phyloP scores from a whole-genome alignment of 2,329 filamentous ascomycete species.

The Tolypocladium ovalisporum region DNA sequence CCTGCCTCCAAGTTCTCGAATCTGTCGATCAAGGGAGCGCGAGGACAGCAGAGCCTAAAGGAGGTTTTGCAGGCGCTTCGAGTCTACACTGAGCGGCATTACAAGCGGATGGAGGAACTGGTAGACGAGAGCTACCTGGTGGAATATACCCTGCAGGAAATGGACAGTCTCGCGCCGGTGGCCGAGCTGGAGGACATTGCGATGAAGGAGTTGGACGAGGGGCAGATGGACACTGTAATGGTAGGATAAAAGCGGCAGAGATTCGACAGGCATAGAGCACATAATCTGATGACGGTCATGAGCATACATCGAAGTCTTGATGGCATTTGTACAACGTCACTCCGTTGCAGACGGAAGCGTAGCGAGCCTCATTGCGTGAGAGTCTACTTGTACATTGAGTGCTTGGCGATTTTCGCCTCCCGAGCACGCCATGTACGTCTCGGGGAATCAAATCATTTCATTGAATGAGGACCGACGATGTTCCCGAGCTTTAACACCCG shows the following conservation, averaged over 20 bases:
- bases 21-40: slow-evolving; percentile 48
- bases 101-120: slow-evolving; percentile 77
- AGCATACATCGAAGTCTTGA: too few species aligned
- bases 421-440: background rate
- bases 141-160: slow-evolving; percentile 85
- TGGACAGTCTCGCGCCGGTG: slow-evolving; percentile 60
- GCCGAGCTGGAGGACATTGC: slow-evolving; percentile 17
- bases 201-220: slow-evolving; percentile 26
- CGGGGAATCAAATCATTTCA: too few species aligned
- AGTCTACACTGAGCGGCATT: slow-evolving; percentile 89
- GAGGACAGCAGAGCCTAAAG: slow-evolving; percentile 56
- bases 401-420: background rate
- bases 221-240: slow-evolving; percentile 12
- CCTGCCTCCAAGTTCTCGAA: slow-evolving; percentile 67
- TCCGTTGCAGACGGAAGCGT: too few species aligned
- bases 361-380: too few species aligned
- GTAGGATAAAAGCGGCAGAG: background rate
- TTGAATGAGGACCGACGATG: too few species aligned
- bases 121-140: slow-evolving; percentile 91
- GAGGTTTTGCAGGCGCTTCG: slow-evolving; percentile 80
- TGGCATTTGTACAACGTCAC: background rate
- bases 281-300: background rate
- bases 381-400: too few species aligned
- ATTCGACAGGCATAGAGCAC: background rate
- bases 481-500: too few species aligned